A percentile compares a stretch with the other conserved stretches of the same genome.
Conservation (phyloP, 2,329 filamentous ascomycete species). For the Epichloe aotearoae region DNA sequence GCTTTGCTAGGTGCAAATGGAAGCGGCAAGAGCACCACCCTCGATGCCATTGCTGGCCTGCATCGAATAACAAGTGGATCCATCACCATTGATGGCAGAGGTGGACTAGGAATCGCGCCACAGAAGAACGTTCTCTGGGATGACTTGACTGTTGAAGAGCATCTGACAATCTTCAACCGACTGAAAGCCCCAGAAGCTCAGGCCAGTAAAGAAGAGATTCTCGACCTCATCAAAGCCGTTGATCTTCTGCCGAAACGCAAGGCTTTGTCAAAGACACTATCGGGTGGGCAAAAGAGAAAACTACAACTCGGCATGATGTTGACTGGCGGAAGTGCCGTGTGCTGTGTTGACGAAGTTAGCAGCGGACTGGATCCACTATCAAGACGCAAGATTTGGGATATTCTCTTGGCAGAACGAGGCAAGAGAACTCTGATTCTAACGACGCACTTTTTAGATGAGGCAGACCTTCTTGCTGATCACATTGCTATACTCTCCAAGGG, state of each 20-base stretch:
- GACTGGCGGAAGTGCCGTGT: conserved; percentile 75
- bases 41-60: conserved; percentile 77
- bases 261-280: conserved; percentile 63
- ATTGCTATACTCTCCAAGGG: conserved; percentile 83
- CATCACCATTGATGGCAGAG: conserved; percentile 65
- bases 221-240: conserved; percentile 52
- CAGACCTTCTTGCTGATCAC: conserved; percentile 76
- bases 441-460: conserved; percentile 89
- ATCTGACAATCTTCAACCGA: conserved; percentile 70
- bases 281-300: conserved; percentile 85
- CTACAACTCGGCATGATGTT: conserved; percentile 92
- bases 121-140: conserved; percentile 95
- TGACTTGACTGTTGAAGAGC: conserved; percentile 72
- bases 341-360: conserved; percentile 84
- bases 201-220: conserved; percentile 46
- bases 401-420: conserved; percentile 72
- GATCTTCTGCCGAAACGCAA: conserved; percentile 64
- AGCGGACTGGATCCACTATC: conserved; percentile 80
- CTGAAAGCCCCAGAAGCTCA: conserved; percentile 52
- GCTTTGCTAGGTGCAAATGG: conserved; percentile 82
- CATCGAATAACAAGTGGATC: conserved; percentile 62
- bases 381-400: conserved; percentile 86
- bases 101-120: conserved; percentile 74
- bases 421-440: conserved; percentile 73
- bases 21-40: conserved; percentile 77